Evolutionary conservation across 2,329 filamentous ascomycete genomes (phyloP).

Genomic region (Colletotrichum euphorbiae): DNA sequence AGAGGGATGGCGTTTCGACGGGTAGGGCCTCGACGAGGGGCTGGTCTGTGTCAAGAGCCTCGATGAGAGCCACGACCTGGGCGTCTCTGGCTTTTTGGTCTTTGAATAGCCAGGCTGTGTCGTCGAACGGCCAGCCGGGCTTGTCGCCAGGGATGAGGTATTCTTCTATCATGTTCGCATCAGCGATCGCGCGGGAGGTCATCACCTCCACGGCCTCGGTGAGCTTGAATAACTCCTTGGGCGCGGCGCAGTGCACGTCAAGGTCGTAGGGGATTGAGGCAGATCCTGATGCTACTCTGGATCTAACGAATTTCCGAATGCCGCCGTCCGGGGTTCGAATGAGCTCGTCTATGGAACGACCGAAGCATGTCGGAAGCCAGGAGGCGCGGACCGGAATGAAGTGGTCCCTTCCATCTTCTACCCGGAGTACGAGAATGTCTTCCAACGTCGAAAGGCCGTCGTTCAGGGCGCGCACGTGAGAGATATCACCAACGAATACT

Average conservation of each 20-base stretch:
- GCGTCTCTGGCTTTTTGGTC: conserved; percentile 45
- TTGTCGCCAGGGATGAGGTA: conserved; percentile 62
- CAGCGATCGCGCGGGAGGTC: conserved; percentile 67
- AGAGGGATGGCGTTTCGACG: conserved; percentile 70
- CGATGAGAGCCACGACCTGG: conserved; percentile 57
- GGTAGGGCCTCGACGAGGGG: conserved; percentile 72
- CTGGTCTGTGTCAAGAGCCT: conserved; percentile 79
- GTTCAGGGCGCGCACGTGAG: conserved; percentile 78
- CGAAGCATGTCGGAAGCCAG: conserved; percentile 87
- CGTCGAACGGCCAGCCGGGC: conserved; percentile 71
- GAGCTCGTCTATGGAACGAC: conserved; percentile 87
- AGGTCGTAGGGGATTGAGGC: conserved; percentile 66
- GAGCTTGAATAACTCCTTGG: conserved; percentile 88
- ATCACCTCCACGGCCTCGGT: conserved; percentile 79
- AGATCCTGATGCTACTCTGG: conserved; percentile 48
- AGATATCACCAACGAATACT: conserved; percentile 72
- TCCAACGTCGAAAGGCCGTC: conserved; percentile 75
- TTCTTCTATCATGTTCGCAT: conserved; percentile 71
- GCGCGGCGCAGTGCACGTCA: conserved; percentile 80
- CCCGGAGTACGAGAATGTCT: conserved; percentile 87
- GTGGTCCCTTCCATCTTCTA: conserved; percentile 87
- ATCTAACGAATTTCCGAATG: conserved; percentile 66
- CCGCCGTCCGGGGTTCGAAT: conserved; percentile 87
- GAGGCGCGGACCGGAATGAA: conserved; percentile 84
- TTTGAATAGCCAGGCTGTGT: conserved; percentile 48